Evolutionary conservation across 192 early-diverging fungal genomes (phyloP), one percentile per base, ranked within the genome.

Genomic region (Backusella morwellensis): DNA sequence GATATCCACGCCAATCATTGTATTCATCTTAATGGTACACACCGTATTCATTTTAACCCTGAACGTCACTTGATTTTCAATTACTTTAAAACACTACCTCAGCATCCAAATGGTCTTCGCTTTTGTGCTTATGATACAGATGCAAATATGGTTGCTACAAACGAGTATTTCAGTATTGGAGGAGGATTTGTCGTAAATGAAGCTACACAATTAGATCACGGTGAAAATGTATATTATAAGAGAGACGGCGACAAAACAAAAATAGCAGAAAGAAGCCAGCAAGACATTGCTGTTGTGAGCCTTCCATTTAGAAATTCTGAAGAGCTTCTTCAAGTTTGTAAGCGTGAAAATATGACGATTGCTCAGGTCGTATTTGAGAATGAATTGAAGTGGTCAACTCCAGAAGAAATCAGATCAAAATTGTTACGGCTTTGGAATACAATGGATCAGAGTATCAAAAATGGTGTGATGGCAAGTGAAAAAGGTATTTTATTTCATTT

Each of bases 151-250:
- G 87, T 95, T 74, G 96, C 95, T 4, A 96, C 94, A 42, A 96
- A 97, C 83, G 96, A 98, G 80, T 98, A 95, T 88, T 97, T 97
- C 86, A 95, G 93, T 72, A 96, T 96, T 81, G 96, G 96, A 32
- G 96, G 96, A 32, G 97, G 97, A 4, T 98, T 98, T 87, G 95
- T 98, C 7, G 93, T 98, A 50, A 96, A 96, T 80, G 97, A 97
- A 40, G 82, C 91, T 40, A 96, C 96, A 0, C 90, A 94, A 72
- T 75, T 95, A 4, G 91, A 89, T 4, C 90, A 95, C 56, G 93
- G 90, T 68, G 79, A 87, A 74, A 81, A 86, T 78, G 82, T 84
- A 15, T 88, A 84, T 50, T 85, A 86, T 76, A 88, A 86, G 67
- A 68, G 81, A 35, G 75, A 83, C 32, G 79, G 81, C 83, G 38